A percentile compares a stretch with the other conserved stretches of the same genome.
Evolutionary conservation across 2,329 filamentous ascomycete species (phyloP).

Genomic region (Ascochyta clinopodiicola): DNA sequence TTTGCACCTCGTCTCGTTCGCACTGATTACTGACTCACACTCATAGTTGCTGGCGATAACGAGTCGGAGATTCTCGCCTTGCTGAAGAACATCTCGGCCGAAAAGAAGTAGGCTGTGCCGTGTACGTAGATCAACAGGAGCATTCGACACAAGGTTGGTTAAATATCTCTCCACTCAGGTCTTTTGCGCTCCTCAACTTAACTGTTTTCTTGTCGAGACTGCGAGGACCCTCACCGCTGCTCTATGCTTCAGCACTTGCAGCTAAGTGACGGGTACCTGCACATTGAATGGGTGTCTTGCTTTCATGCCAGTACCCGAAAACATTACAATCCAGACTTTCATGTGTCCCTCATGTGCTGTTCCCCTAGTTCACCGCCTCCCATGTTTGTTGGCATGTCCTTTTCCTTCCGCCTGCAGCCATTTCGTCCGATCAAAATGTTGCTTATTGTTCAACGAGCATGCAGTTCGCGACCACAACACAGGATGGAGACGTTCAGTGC

Average conservation of each 20-base stretch:
- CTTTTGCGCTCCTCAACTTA: background rate
- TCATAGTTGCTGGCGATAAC: constrained; percentile 70
- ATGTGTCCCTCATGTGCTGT: background rate
- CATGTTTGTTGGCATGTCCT: background rate
- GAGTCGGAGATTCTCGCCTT: constrained; percentile 90
- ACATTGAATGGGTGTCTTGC: constrained; percentile 1
- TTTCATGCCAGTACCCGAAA: background rate
- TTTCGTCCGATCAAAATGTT: background rate
- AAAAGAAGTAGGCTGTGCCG: constrained; percentile 6
- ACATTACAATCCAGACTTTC: background rate
- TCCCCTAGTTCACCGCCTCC: background rate
- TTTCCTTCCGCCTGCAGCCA: background rate
- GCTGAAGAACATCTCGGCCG: constrained; percentile 63
- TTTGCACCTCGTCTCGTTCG: background rate
- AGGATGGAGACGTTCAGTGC: background rate
- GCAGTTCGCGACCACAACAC: too few relatives aligned
- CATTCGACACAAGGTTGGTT: background rate
- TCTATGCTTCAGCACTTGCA: background rate
- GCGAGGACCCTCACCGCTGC: constrained; percentile 11
- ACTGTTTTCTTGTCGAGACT: background rate
- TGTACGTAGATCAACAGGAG: constrained; percentile 1
- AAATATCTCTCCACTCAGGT: background rate
- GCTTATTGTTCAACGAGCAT: background rate
- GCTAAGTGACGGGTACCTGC: constrained; percentile 28
- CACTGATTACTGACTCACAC: constrained; percentile 14